Percentiles rank a stretch among this genome's conserved stretches.
Conservation (phyloP, 768 basidiomycete genomes). For the Tulasnella sp. region DNA sequence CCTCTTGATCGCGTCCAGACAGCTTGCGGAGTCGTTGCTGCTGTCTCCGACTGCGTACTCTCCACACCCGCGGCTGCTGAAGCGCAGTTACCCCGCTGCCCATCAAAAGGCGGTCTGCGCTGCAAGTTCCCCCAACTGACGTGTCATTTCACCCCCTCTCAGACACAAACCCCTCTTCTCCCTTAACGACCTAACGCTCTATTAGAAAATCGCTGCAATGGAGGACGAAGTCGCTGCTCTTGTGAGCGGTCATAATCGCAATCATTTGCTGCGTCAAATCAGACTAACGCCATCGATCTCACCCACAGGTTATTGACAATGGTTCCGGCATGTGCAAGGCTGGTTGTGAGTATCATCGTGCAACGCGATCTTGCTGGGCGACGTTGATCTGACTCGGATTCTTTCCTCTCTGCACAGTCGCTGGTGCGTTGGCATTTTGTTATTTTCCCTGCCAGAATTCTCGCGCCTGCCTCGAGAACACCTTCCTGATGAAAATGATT, state of each 20-base stretch:
- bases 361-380: slow-evolving; percentile 10
- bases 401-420: slow-evolving; percentile 34
- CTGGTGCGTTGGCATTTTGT: slow-evolving; percentile 48
- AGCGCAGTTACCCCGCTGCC: background rate
- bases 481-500: slow-evolving; percentile 13
- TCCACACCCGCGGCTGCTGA: background rate
- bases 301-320: slow-evolving; percentile 57
- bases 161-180: slow-evolving; percentile 1
- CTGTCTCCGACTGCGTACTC: background rate
- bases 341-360: slow-evolving; percentile 58
- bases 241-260: slow-evolving; percentile 26
- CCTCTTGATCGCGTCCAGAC: no score
- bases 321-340: slow-evolving; percentile 99
- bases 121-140: background rate
- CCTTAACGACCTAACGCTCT: slow-evolving; percentile 8
- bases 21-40: no score
- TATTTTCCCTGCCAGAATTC: slow-evolving; percentile 28
- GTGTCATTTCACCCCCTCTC: slow-evolving; percentile 1
- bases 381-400: slow-evolving; percentile 18
- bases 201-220: slow-evolving; percentile 31
- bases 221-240: slow-evolving; percentile 55
- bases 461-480: slow-evolving; percentile 41
- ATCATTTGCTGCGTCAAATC: background rate
- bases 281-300: slow-evolving; percentile 7
- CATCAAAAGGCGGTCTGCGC: slow-evolving; percentile 2